Evolutionary conservation across 169 alveolate species (phyloP), one percentile per base, ranked within the genome.

Genomic region (Eimeria brunetti): DNA sequence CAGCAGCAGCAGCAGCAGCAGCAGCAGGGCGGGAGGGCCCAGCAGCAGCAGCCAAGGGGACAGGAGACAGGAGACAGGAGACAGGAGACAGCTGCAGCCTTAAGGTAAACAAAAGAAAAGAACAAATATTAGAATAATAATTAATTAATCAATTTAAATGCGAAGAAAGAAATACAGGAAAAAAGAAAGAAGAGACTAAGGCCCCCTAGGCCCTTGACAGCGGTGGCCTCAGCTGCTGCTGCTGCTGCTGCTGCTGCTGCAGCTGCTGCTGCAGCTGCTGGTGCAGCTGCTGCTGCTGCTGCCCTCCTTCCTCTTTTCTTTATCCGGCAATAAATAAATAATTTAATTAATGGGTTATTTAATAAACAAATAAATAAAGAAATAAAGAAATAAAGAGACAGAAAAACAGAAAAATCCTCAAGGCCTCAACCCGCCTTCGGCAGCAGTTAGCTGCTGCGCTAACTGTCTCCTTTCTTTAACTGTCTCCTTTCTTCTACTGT

Each of bases 221-320:
- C 85, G 4, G 85, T 58, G 2, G 85, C 60, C 20, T 38, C 86
- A 22, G 86, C 38, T 76, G 86, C 41, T 76, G 86, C 64, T 33
- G 44, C 24, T 76, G 64, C n/a, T 46, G 86, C 84, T 36, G 84
- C 84, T 44, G 84, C 78, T 30, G 78, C 46, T 67, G 71, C 36
- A 22, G 71, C 78, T 27, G 49, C 46, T 33, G 51, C 22, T 56
- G 22, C 22, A 9, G 64, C 3, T 56, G 64, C 22, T 56, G 64
- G 3, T 56, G 11, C 16, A 1, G 64, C 64, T 56, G 64, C 22
- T 56, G 64, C 64, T 56, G 64, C 22, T 56, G 64, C 64, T 56
- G 64, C 64, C 22, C 27, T 4, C 22, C 8, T 1, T 56, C 51
- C 0, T 11, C 7, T 36, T 16, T 36, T 16, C 12, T 18, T n/a